These are phyloP conservation scores for Talaromyces wortmannii DNA, from an alignment of 495 filamentous ascomycete species.

Conservation along the genomic window DNA sequence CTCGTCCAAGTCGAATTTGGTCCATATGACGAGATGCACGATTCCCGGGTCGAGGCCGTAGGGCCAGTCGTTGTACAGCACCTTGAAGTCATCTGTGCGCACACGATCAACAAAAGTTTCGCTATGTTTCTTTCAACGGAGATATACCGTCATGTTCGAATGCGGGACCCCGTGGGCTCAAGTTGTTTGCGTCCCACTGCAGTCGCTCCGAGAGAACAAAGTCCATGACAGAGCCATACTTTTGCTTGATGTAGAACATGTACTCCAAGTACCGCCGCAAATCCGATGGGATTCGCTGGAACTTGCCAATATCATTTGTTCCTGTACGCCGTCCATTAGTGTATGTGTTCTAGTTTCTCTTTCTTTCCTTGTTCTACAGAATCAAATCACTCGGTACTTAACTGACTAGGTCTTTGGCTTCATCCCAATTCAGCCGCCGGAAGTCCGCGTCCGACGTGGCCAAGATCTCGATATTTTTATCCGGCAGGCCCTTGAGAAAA, in stretches of 20 bases:
- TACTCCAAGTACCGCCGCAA: slow-evolving; percentile 66
- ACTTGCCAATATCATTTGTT: slow-evolving; percentile 62
- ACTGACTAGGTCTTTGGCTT: slow-evolving; percentile 57
- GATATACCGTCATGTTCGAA: slow-evolving; percentile 45
- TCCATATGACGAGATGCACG: slow-evolving; percentile 83
- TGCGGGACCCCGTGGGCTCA: slow-evolving; percentile 35
- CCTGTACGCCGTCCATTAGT: slow-evolving; percentile 13
- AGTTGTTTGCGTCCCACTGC: slow-evolving; percentile 45
- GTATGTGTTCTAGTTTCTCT: not conserved
- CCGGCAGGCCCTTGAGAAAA: slow-evolving; percentile 50
- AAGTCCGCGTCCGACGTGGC: slow-evolving; percentile 58
- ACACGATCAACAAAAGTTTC: not conserved
- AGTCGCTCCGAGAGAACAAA: slow-evolving; percentile 64
- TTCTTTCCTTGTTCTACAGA: too few relatives aligned
- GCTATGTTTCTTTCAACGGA: not conserved
- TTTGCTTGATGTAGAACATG: slow-evolving; percentile 49
- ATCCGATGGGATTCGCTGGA: slow-evolving; percentile 68
- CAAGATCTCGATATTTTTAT: slow-evolving; percentile 48
- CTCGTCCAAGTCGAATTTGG: slow-evolving; percentile 74
- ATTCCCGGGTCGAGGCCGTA: slow-evolving; percentile 73
- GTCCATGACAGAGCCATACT: slow-evolving; percentile 66
- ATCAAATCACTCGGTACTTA: not conserved
- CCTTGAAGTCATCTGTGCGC: slow-evolving; percentile 56
- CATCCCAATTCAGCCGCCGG: slow-evolving; percentile 49
- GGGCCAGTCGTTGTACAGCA: slow-evolving; percentile 86